Evolutionary conservation across 2,329 filamentous ascomycete genomes (phyloP).

Genomic region (Trichoderma sp.): DNA sequence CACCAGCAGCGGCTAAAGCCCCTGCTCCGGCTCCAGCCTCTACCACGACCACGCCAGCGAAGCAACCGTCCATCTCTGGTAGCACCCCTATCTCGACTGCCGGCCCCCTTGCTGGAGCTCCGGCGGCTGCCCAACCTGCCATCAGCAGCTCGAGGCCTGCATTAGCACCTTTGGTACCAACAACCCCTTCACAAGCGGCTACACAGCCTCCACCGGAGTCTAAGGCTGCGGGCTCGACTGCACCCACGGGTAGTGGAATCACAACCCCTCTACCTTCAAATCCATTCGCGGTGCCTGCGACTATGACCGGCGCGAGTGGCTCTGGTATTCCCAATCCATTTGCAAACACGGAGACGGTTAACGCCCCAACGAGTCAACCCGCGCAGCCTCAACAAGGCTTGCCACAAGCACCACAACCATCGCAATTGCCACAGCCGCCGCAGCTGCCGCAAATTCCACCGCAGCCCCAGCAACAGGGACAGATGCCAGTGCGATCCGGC

Average conservation of each 20-base stretch:
- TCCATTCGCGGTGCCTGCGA: slow-evolving; percentile 32
- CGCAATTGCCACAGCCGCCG: slow-evolving; percentile 22
- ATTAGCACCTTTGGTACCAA: not conserved
- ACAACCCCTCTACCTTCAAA: slow-evolving; percentile 30
- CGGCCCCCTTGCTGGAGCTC: not conserved
- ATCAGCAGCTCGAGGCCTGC: slow-evolving; percentile 20
- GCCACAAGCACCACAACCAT: slow-evolving; percentile 22
- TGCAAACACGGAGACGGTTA: slow-evolving; percentile 24
- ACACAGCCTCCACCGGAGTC: not conserved
- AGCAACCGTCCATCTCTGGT: slow-evolving; percentile 25
- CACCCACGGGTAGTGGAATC: slow-evolving; percentile 21
- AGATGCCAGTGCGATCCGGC: slow-evolving; percentile 32
- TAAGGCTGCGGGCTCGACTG: not conserved
- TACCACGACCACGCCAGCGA: slow-evolving; percentile 26
- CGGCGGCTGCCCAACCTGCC: not conserved
- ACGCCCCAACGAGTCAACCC: slow-evolving; percentile 22
- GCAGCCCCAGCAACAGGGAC: slow-evolving; percentile 24
- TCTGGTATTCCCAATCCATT: slow-evolving; percentile 31
- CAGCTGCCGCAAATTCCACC: slow-evolving; percentile 23
- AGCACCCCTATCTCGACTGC: slow-evolving; percentile 17
- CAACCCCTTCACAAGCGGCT: slow-evolving; percentile 10
- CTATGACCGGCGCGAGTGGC: slow-evolving; percentile 6
- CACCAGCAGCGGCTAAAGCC: slow-evolving; percentile 18
- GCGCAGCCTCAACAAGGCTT: slow-evolving; percentile 13
- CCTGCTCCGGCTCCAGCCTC: slow-evolving; percentile 10